Conservation (phyloP, 208 protist species). For the Leptomonas pyrrhocoris region DNA sequence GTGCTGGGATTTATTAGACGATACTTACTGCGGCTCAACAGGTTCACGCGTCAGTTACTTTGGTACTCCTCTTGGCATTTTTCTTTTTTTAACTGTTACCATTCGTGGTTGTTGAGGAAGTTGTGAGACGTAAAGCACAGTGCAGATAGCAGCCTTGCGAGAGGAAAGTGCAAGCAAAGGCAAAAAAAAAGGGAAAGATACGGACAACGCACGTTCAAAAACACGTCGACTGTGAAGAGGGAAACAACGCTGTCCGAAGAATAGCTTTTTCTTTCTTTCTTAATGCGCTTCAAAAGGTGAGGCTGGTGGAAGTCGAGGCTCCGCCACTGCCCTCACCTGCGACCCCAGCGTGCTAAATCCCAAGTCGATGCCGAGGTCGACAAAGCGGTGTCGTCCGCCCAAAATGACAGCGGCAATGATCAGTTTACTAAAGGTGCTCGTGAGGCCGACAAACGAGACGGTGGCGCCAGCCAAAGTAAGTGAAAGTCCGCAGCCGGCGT, state of each 20-base stretch:
- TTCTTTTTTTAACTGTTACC: too few relatives aligned
- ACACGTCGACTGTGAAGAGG: too few relatives aligned
- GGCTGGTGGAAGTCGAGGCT: too few relatives aligned
- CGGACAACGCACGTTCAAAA: background rate
- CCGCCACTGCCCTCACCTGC: conserved; percentile 8
- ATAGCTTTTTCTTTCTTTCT: background rate
- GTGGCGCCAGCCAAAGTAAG: conserved; percentile 26
- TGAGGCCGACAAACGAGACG: conserved; percentile 63
- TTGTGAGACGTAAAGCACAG: too few relatives aligned
- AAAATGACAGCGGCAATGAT: conserved; percentile 68
- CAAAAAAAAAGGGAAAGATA: background rate
- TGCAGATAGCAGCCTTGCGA: too few relatives aligned
- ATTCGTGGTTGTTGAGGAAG: too few relatives aligned
- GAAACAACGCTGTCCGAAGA: background rate
- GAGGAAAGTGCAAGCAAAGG: background rate
- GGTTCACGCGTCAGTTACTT: too few relatives aligned
- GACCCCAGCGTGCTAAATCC: conserved; percentile 55
- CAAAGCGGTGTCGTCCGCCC: conserved; percentile 75
- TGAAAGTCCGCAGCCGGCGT: conserved; percentile 71
- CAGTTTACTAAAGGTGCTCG: conserved; percentile 52
- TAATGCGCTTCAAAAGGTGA: too few relatives aligned
- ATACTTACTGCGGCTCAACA: too few relatives aligned
- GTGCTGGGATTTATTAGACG: too few relatives aligned
- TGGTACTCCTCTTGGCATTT: too few relatives aligned
- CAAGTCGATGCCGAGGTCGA: conserved; percentile 82